These are phyloP conservation scores for Exophiala viscosa DNA, from an alignment of 2,329 filamentous ascomycete species.

Conservation along the genomic window DNA sequence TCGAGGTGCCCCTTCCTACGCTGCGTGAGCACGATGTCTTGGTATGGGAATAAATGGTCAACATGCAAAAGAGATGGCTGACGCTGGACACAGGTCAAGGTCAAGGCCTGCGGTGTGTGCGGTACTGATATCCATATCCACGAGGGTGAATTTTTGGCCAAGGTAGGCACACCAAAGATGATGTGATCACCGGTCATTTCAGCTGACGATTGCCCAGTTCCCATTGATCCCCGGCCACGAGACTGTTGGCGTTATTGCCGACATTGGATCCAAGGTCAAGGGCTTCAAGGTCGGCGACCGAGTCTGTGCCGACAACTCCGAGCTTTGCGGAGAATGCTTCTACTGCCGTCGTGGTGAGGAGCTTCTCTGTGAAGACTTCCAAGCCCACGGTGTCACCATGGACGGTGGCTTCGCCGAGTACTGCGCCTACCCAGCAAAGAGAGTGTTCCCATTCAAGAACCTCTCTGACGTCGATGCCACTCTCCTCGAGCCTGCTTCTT, in stretches of 20 bases:
- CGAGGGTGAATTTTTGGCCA: conserved; percentile 63
- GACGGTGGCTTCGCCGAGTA: conserved; percentile 72
- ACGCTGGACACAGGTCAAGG: conserved; percentile 51
- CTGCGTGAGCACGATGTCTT: conserved; percentile 59
- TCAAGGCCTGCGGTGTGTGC: conserved; percentile 64
- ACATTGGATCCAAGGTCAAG: conserved; percentile 56
- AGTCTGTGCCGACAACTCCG: conserved; percentile 54
- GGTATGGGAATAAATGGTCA: conserved; percentile 32
- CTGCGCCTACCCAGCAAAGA: conserved; percentile 47
- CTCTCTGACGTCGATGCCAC: conserved; percentile 66
- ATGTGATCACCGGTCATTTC: conserved; percentile 10
- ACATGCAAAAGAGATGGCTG: conserved; percentile 24
- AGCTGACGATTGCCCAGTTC: conserved; percentile 44
- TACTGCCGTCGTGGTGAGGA: conserved; percentile 67
- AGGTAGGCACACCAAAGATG: conserved; percentile 36
- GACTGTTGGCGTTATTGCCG: conserved; percentile 63
- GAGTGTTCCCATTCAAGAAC: conserved; percentile 64
- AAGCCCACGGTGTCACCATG: conserved; percentile 57
- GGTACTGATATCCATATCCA: conserved; percentile 55
- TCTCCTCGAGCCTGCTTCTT: conserved; percentile 66
- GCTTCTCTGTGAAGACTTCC: conserved; percentile 66
- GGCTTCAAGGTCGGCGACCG: conserved; percentile 60
- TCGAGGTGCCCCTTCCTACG: conserved; percentile 59
- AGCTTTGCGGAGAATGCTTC: conserved; percentile 69
- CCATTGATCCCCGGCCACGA: conserved; percentile 66